Conservation (phyloP, 2,329 filamentous ascomycete genomes). For the Truncatella angustata region DNA sequence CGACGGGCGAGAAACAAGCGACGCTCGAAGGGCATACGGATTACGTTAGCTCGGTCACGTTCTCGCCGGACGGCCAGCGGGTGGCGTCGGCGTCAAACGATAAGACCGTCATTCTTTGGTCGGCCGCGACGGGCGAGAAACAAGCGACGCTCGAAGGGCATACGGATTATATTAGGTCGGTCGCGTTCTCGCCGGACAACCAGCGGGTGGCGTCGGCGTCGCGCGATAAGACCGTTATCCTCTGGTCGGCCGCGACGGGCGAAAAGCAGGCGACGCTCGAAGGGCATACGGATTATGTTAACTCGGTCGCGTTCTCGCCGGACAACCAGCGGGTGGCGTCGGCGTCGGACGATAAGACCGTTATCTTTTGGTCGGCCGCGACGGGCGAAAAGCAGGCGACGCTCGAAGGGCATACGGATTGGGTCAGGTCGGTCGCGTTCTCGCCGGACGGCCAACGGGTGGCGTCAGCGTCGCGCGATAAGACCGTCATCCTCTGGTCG, state of each 20-base stretch:
- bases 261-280: conserved; percentile 15
- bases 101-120: not conserved
- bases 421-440: too few relatives aligned
- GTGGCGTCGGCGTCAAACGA: not conserved
- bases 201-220: conserved; percentile 10
- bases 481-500: too few relatives aligned
- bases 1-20: not conserved
- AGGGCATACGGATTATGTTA: conserved; percentile 10
- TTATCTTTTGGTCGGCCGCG: too few relatives aligned
- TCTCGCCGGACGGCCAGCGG: not conserved
- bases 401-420: too few relatives aligned
- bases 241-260: conserved; percentile 8
- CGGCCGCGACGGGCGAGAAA: not conserved
- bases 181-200: conserved; percentile 15
- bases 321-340: too few relatives aligned
- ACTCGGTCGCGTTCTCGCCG: conserved; percentile 16
- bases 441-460: too few relatives aligned
- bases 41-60: not conserved
- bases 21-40: not conserved
- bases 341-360: too few relatives aligned
- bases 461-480: too few relatives aligned
- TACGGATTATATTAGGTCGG: not conserved
- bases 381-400: conserved; percentile 8
- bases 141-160: conserved; percentile 14
- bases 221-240: conserved; percentile 14